Evolutionary conservation across 306 rosid genomes (phyloP).

Genomic region (Trifolium dubium): DNA sequence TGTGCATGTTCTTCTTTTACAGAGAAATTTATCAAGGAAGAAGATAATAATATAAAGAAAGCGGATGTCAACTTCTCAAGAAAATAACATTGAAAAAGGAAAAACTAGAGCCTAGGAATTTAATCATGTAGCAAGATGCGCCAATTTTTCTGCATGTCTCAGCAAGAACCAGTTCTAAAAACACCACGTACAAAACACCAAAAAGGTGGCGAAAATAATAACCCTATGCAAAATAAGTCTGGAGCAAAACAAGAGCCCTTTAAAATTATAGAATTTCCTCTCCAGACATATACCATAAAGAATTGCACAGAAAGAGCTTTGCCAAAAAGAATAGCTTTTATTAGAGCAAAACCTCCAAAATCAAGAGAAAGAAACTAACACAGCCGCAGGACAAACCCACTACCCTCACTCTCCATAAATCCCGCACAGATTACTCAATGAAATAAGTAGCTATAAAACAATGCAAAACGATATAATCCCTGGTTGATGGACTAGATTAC

Average conservation of each 20-base stretch:
- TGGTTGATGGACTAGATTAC: not conserved
- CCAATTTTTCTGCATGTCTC: slow-evolving; percentile 12
- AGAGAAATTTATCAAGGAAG: slow-evolving; percentile 1
- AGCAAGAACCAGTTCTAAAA: slow-evolving; percentile 20
- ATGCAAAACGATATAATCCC: not conserved
- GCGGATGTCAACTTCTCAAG: slow-evolving; percentile 4
- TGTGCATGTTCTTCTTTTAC: slow-evolving; percentile 1
- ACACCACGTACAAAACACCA: slow-evolving; percentile 1
- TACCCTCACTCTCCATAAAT: not conserved
- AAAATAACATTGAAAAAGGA: slow-evolving; percentile 7
- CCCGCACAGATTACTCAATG: not conserved
- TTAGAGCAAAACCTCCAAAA: slow-evolving; percentile 13
- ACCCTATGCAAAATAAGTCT: slow-evolving; percentile 22
- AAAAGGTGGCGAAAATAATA: slow-evolving; percentile 2
- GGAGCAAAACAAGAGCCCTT: not conserved
- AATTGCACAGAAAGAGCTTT: not conserved
- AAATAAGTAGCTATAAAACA: not conserved
- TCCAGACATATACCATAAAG: slow-evolving; percentile 2
- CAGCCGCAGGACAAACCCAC: not conserved
- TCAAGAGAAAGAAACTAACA: slow-evolving; percentile 6
- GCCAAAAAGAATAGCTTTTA: slow-evolving; percentile 3
- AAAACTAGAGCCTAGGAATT: slow-evolving; percentile 10
- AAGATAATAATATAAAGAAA: slow-evolving; percentile 9
- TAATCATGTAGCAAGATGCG: not conserved
- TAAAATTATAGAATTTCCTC: slow-evolving; percentile 7